Evolutionary conservation across 495 filamentous ascomycete species (phyloP), one percentile per base, ranked within the genome.

Genomic region (Penicillium psychrofluorescens): DNA sequence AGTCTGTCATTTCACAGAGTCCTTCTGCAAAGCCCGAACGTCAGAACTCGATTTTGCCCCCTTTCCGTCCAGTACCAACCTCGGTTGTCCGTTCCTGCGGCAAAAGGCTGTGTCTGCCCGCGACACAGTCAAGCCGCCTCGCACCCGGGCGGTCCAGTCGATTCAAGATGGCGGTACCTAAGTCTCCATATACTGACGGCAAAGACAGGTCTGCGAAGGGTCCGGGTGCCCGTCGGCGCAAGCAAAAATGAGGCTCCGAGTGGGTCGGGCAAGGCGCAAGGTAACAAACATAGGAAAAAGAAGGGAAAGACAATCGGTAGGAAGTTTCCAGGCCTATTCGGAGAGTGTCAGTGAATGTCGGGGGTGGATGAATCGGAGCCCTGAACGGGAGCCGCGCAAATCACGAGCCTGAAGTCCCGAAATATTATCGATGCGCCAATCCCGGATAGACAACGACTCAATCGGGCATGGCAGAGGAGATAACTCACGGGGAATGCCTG

Each of bases 1-100:
- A 56, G 46, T 66, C 67, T 41, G 59, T 62, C 67, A 70, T 70
- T 36, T 45, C 56, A 36, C 1, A 51, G 49, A 55, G 43, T 48
- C 43, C 54, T 51, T 38, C 44, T 30, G 41, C 43, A 33, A 39
- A 7, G 2, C 22, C 22, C 2, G 6, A 22, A 22, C 22, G 22
- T 22, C 22, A 22, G 22, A 22, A 22, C 22, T 22, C 22, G 22
- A 2, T 22, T 3, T 22, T 22, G 22, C 22, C 22, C 22, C 22
- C 22, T 22, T 22, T 22, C 22, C 22, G 22, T 22, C 22, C 22
- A 22, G 22, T 38, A 32, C 36, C 31, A 40, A 42, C 30, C 37
- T 50, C 36, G 12, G 40, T 14, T 38, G 34, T 48, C 45, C 37
- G 38, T 43, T 51, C 34, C 40, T 52, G 49, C 50, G 46, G 30